Evolutionary conservation across 2,329 filamentous ascomycete genomes (phyloP), one percentile per base, ranked within the genome.

Genomic region (Elsinoe necatrix): DNA sequence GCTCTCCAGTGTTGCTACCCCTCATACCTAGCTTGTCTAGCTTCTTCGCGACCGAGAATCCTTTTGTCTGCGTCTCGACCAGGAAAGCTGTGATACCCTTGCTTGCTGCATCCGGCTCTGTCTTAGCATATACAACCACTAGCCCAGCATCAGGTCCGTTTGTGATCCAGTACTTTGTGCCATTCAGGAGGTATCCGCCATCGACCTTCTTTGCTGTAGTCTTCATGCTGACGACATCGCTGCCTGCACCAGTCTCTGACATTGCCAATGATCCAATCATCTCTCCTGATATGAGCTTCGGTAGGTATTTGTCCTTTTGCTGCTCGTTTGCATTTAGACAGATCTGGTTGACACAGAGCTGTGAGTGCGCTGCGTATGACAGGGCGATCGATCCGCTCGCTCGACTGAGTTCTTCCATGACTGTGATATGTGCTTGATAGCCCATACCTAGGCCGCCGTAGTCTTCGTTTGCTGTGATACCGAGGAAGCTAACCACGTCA

Each of bases 131-230:
- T n/a, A 98, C 90, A 56, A 98, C 83, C 56, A 97, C 84, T 41
- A 86, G 78, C 70, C 95, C 82, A n/a, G 93, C 93, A 68, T 97
- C 91, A 0, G 92, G 92, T 3, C 92, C 83, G 72, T 98, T 98
- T 60, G 92, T 98, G 69, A 98, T 98, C 92, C 92, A 98, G 92
- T 97, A 96, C 79, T 98, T 96, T 59, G 85, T 88, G 29, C 91
- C 92, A 66, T 91, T 89, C 56, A 98, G 76, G 18, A 91, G 61
- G 70, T 87, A 96, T 25, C 92, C 92, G 34, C 90, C 91, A 65
- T 93, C 87, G 9, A 89, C 87, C 61, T 81, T 78, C 68, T 82
- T 86, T 0, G 91, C 92, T 2, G 82, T 85, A 43, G 85, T 95
- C 69, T 91, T 89, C 92, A 97, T 97, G 72, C 86, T 88, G 25